Percentiles rank a stretch among this genome's conserved stretches.
Conservation (phyloP, 2,329 filamentous ascomycete species). For the Cercospora berteroae region DNA sequence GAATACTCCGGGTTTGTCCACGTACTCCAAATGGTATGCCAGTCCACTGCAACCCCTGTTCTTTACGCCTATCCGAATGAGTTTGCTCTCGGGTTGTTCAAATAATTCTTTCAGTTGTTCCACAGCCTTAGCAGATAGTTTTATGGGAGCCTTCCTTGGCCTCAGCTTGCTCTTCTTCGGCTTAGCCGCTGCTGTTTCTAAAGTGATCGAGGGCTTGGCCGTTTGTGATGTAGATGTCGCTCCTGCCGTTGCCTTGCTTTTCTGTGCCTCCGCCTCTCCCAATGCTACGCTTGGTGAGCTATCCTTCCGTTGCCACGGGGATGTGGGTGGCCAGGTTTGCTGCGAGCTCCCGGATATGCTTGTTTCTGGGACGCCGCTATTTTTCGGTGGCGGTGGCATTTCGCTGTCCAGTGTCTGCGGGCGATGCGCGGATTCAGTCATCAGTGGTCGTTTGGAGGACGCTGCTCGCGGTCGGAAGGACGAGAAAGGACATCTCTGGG, state of each 20-base stretch:
- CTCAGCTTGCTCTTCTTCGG: slow-evolving; percentile 66
- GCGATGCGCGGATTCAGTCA: slow-evolving; percentile 64
- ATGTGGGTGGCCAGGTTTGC: slow-evolving; percentile 48
- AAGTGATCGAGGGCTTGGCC: slow-evolving; percentile 30
- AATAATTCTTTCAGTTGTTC: slow-evolving; percentile 74
- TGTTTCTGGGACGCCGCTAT: slow-evolving; percentile 57
- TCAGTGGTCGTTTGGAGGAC: slow-evolving; percentile 60
- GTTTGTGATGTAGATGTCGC: slow-evolving; percentile 30
- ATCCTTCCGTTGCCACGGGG: slow-evolving; percentile 43
- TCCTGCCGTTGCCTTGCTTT: slow-evolving; percentile 49
- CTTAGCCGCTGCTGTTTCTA: slow-evolving; percentile 48
- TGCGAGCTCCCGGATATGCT: slow-evolving; percentile 57
- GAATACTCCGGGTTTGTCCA: slow-evolving; percentile 82
- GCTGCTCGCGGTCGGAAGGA: slow-evolving; percentile 41
- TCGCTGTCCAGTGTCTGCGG: slow-evolving; percentile 58
- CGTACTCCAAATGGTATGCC: slow-evolving; percentile 91
- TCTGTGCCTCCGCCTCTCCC: slow-evolving; percentile 66
- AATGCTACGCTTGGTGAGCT: slow-evolving; percentile 48
- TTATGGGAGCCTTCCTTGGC: slow-evolving; percentile 88
- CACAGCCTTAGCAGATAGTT: slow-evolving; percentile 75
- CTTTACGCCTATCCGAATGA: slow-evolving; percentile 91
- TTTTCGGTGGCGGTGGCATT: slow-evolving; percentile 57
- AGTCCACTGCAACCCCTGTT: slow-evolving; percentile 93
- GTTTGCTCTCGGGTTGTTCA: slow-evolving; percentile 81
- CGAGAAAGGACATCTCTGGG: slow-evolving; percentile 45